Percentiles rank a stretch among this genome's conserved stretches.
These are phyloP conservation scores for Pouteria glomerata DNA, from an alignment of 148 eudicot species.

Conservation along the genomic window DNA sequence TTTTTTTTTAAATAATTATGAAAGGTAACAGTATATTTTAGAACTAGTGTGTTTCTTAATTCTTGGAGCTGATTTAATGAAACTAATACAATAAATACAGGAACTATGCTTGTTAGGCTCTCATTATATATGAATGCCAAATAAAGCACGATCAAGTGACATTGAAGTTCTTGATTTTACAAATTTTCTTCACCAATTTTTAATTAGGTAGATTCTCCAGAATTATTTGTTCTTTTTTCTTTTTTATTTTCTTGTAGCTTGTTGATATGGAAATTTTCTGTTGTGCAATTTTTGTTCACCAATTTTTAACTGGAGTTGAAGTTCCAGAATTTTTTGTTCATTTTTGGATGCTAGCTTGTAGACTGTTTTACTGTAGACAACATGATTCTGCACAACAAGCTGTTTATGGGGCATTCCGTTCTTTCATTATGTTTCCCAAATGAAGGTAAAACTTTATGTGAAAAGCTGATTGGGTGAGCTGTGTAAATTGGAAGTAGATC, in stretches of 20 bases:
- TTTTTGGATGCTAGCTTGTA: neutral
- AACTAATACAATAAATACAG: neutral
- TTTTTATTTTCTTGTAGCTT: too few relatives aligned
- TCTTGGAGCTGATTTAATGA: neutral
- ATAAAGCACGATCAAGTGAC: neutral
- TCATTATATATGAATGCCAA: neutral
- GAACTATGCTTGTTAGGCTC: neutral
- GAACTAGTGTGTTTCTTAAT: neutral
- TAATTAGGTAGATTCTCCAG: too few relatives aligned
- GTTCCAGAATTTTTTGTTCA: neutral
- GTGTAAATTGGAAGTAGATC: neutral
- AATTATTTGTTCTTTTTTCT: too few relatives aligned
- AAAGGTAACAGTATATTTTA: too few relatives aligned
- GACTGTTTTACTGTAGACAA: neutral
- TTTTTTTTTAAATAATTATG: neutral
- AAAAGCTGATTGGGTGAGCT: neutral
- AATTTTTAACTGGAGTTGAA: neutral
- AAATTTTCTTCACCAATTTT: neutral
- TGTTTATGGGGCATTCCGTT: neutral
- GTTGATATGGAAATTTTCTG: neutral
- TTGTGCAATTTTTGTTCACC: neutral
- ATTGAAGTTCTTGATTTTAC: constrained; percentile 1
- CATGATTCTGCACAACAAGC: neutral
- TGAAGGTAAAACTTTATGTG: neutral
- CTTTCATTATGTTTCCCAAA: neutral